phyloP scores from a whole-genome alignment of 257 asterid species.

The Gynochthodes officinalis region DNA sequence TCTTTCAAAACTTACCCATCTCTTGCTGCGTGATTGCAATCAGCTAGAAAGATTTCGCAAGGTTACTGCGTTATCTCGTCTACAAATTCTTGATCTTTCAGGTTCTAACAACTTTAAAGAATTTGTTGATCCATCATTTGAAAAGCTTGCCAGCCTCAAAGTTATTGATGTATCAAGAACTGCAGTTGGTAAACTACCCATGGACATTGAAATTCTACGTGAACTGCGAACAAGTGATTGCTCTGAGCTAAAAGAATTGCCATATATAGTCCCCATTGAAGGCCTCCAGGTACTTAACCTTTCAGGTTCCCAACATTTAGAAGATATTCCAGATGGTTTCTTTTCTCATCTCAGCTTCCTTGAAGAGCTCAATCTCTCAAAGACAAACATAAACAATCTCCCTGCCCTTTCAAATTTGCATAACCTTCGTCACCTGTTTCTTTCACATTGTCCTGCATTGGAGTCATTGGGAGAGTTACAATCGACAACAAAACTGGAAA shows the following conservation, averaged over 20 bases:
- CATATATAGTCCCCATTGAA: constrained; percentile 19
- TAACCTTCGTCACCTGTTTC: constrained; percentile 21
- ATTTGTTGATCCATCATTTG: constrained; percentile 37
- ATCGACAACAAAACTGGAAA: constrained; percentile 19
- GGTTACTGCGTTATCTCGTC: constrained; percentile 13
- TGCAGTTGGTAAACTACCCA: constrained; percentile 26
- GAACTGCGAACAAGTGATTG: constrained; percentile 21
- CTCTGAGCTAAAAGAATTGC: constrained; percentile 20
- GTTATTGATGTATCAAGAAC: constrained; percentile 35
- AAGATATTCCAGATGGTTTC: constrained; percentile 17
- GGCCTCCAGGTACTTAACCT: constrained; percentile 30
- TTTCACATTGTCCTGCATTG: constrained; percentile 23
- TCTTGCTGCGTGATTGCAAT: constrained; percentile 27
- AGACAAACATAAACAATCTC: constrained; percentile 21
- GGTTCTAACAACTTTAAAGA: constrained; percentile 32
- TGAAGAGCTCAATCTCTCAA: constrained; percentile 32
- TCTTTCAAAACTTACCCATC: constrained; percentile 27
- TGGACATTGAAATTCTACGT: constrained; percentile 24
- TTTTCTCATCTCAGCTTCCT: constrained; percentile 11
- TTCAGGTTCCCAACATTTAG: constrained; percentile 25
- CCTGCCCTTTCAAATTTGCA: constrained; percentile 20
- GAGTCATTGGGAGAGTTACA: constrained; percentile 23
- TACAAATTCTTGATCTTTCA: constrained; percentile 37
- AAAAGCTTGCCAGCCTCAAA: constrained; percentile 16
- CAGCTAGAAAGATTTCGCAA: constrained; percentile 28